Conservation (phyloP, 768 basidiomycete genomes). For the Lentinula guzmanii region DNA sequence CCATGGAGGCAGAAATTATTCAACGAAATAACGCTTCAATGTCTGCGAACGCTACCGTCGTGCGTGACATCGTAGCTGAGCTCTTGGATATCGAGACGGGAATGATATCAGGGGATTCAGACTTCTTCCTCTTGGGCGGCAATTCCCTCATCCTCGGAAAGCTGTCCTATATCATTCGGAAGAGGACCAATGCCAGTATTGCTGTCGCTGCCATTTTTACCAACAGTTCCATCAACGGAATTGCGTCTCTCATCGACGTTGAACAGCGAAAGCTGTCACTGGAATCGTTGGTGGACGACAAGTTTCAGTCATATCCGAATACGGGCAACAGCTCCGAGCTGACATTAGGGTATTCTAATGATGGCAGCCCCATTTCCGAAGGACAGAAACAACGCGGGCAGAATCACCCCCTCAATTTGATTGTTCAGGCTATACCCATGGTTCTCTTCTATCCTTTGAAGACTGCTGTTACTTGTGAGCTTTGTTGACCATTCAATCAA, state of each 20-base stretch:
- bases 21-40: slow-evolving; percentile 17
- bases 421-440: slow-evolving; percentile 35
- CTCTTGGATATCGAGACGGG: slow-evolving; percentile 24
- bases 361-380: slow-evolving; percentile 17
- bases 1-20: slow-evolving; percentile 22
- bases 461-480: slow-evolving; percentile 33
- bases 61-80: slow-evolving; percentile 31
- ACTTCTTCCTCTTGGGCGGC: slow-evolving; percentile 40
- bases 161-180: slow-evolving; percentile 34
- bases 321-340: slow-evolving; percentile 9
- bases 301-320: slow-evolving; percentile 2
- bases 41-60: slow-evolving; percentile 23
- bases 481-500: neutral
- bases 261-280: slow-evolving; percentile 15
- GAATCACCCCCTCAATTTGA: slow-evolving; percentile 29
- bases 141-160: slow-evolving; percentile 41
- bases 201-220: slow-evolving; percentile 33
- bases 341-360: slow-evolving; percentile 22
- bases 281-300: slow-evolving; percentile 6
- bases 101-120: slow-evolving; percentile 25
- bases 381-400: slow-evolving; percentile 19
- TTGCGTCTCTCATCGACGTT: slow-evolving; percentile 29
- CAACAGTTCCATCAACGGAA: slow-evolving; percentile 34
- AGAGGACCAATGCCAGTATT: slow-evolving; percentile 29
- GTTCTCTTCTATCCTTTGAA: slow-evolving; percentile 41